Evolutionary conservation across 2,329 filamentous ascomycete genomes (phyloP).

Genomic region (Aspergillus quadricinctus): DNA sequence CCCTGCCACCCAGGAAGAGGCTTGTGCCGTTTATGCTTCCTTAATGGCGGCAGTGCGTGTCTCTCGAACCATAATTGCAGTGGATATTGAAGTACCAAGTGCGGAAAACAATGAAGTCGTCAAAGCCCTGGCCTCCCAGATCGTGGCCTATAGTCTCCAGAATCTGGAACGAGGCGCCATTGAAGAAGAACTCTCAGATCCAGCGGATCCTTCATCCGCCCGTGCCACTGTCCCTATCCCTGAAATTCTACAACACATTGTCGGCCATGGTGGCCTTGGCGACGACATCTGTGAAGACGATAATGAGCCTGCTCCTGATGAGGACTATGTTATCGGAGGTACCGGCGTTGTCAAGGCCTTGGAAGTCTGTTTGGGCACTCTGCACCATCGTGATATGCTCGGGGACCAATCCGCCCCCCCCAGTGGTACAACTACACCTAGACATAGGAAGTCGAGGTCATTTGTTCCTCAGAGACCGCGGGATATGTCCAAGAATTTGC

Average conservation of each 20-base stretch:
- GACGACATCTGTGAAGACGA: conserved; percentile 52
- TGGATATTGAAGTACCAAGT: conserved; percentile 86
- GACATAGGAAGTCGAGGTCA: conserved; percentile 47
- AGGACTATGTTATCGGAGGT: conserved; percentile 93
- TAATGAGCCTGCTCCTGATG: conserved; percentile 69
- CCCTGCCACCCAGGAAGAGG: conserved; percentile 82
- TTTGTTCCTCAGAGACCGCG: conserved; percentile 65
- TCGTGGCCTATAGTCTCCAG: conserved; percentile 87
- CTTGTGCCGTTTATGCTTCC: conserved; percentile 88
- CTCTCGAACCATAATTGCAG: conserved; percentile 75
- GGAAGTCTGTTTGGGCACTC: conserved; percentile 82
- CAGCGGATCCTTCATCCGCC: conserved; percentile 44
- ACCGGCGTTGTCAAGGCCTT: conserved; percentile 94
- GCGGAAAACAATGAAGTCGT: conserved; percentile 82
- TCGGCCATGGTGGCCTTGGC: conserved; percentile 61
- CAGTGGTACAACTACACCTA: conserved; percentile 52
- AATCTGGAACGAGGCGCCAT: conserved; percentile 82
- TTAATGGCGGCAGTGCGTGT: conserved; percentile 82
- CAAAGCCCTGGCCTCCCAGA: conserved; percentile 85
- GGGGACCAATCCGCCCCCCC: conserved; percentile 39
- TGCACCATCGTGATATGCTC: conserved; percentile 49
- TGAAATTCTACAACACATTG: conserved; percentile 80
- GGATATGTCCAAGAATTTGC: conserved; percentile 87
- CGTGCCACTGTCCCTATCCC: conserved; percentile 58
- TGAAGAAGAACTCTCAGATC: conserved; percentile 50